Evolutionary conservation across 192 early-diverging fungal genomes (phyloP).

Genomic region (Coemansia sp.): DNA sequence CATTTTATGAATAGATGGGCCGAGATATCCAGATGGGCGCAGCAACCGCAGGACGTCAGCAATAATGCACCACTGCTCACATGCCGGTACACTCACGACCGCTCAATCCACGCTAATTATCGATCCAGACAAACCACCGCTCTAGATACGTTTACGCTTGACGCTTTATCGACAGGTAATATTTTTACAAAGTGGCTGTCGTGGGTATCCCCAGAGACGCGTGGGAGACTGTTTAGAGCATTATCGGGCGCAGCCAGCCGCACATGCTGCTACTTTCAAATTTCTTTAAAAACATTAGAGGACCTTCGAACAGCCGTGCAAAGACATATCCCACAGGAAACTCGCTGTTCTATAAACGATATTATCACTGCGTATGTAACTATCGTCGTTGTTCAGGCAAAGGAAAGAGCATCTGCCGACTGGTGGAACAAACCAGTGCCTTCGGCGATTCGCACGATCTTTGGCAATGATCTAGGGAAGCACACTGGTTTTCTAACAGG

Average conservation of each 20-base stretch:
- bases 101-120: not conserved
- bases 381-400: constrained; percentile 7
- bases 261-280: constrained; percentile 6
- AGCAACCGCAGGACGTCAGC: not conserved
- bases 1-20: constrained; percentile 28
- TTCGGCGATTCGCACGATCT: not conserved
- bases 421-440: not conserved
- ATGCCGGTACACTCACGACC: not conserved
- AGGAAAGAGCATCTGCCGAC: not conserved
- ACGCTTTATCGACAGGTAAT: not conserved
- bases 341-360: constrained; percentile 21
- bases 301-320: not conserved
- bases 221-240: not conserved
- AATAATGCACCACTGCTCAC: not conserved
- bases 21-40: constrained; percentile 12
- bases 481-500: not conserved
- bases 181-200: constrained; percentile 1
- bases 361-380: constrained; percentile 18
- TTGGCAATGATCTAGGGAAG: not conserved
- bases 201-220: constrained; percentile 19
- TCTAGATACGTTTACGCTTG: not conserved
- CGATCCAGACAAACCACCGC: not conserved
- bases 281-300: not conserved
- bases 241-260: not conserved
- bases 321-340: not conserved